Evolutionary conservation across 345 rosid species (phyloP).

Genomic region (Euclidium syriacum): DNA sequence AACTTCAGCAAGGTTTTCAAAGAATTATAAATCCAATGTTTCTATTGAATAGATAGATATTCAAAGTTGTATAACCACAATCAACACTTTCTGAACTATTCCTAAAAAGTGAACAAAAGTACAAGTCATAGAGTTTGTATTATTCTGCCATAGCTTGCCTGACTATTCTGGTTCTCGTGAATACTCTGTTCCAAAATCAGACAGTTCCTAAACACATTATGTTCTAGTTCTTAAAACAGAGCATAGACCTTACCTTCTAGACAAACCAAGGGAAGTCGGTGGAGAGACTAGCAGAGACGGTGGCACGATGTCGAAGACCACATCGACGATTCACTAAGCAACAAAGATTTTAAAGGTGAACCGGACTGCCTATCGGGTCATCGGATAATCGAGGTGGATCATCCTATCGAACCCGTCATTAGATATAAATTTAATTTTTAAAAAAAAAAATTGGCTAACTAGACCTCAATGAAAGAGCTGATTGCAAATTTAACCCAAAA

Average conservation of each 20-base stretch:
- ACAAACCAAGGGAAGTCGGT: neutral
- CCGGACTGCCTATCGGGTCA: neutral
- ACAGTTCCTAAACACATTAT: neutral
- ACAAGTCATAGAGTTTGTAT: neutral
- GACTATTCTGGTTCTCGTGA: neutral
- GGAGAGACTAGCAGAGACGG: neutral
- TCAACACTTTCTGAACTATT: neutral
- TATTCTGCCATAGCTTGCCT: neutral
- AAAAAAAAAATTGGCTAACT: too few relatives aligned
- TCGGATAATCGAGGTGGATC: neutral
- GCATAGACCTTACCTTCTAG: conserved; percentile 1
- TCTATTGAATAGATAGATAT: neutral
- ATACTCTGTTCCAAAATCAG: neutral
- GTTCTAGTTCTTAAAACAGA: conserved; percentile 1
- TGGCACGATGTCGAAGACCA: conserved; percentile 16
- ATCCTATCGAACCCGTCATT: neutral
- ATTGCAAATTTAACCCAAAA: too few relatives aligned
- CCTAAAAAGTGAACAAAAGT: neutral
- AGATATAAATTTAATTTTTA: too few relatives aligned
- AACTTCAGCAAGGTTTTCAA: neutral
- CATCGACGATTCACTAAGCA: conserved; percentile 10
- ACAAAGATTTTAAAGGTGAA: neutral
- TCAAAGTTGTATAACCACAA: neutral
- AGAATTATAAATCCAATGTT: neutral
- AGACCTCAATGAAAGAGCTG: too few relatives aligned